Evolutionary conservation across 2,329 filamentous ascomycete genomes (phyloP), one percentile per base, ranked within the genome.

Genomic region (Onygenales sp.): DNA sequence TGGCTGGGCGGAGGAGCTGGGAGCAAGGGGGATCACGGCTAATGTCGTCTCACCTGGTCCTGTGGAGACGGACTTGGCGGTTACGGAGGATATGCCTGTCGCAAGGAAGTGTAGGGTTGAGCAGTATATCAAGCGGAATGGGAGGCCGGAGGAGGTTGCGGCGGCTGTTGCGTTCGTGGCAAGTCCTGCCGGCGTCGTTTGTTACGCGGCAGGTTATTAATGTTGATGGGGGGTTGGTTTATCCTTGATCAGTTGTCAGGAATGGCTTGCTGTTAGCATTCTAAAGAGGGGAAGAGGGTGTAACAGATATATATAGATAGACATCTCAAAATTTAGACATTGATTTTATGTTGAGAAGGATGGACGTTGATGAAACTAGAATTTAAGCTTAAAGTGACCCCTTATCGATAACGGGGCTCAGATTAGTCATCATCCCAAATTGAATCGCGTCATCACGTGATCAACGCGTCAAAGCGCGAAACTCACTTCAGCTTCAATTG

Each of bases 371-470:
- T 27, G 21, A 27, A 27, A 27, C 21, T 27, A 27, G 21, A 27
- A 27, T 27, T 27, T 27, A 27, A 27, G 21, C 21, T 27, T 27
- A 27, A 27, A 27, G 21, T 27, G 21, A 27, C 21, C 21, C 21
- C 21, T 27, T 27, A 27, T 27, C 21, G 21, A 27, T 27, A 27
- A 27, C 3, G 3, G 21, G 21, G 21, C 3, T 27, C 3, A 5
- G 21, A 27, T 27, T 27, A 27, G 21, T 27, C 21, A 21, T 21
- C 35, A 5, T 11, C 6, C 2, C 35, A 35, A 47, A 36, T 35
- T 43, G 33, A 42, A 42, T 43, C 48, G 48, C 27, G 48, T 50
- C 10, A 9, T 5, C 48, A 50, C 48, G 48, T 50, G 48, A 50
- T 43, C 21, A 14, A 50, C 48, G 48, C 48, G 48, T 50, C 41